phyloP scores from a whole-genome alignment of 73 alveolate genomes.

The Tetrahymena malaccensis region DNA sequence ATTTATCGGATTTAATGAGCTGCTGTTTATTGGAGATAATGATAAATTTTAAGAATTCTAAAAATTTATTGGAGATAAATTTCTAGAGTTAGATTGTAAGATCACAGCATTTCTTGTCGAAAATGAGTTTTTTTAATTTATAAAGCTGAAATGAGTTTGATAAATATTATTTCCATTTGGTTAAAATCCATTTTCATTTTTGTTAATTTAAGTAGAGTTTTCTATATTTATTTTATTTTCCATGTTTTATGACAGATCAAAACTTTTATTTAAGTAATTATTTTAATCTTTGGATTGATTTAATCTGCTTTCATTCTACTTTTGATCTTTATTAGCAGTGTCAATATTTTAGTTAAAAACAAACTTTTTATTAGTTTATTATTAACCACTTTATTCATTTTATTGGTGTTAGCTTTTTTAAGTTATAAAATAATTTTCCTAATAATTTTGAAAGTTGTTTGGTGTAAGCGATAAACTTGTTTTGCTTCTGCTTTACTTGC shows the following conservation, averaged over 20 bases:
- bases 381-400: too few relatives aligned
- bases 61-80: background rate
- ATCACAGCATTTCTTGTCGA: background rate
- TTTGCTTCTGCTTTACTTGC: background rate
- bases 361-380: too few relatives aligned
- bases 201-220: background rate
- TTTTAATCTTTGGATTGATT: too few relatives aligned
- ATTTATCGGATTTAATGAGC: background rate
- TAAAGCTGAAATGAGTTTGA: background rate
- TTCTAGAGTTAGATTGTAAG: background rate
- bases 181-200: background rate
- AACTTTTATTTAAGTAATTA: background rate
- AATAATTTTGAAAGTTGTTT: background rate
- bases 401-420: too few relatives aligned
- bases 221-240: background rate
- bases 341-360: background rate
- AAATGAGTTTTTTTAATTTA: background rate
- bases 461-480: background rate
- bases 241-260: background rate
- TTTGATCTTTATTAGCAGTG: background rate
- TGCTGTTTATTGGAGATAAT: background rate
- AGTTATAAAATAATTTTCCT: background rate
- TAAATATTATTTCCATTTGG: background rate
- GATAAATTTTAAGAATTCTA: background rate
- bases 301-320: too few relatives aligned